Percentiles rank a stretch among this genome's conserved stretches.
These are phyloP conservation scores for Meyerozyma guilliermondii DNA, from an alignment of 1,139 yeast species.

Conservation along the genomic window DNA sequence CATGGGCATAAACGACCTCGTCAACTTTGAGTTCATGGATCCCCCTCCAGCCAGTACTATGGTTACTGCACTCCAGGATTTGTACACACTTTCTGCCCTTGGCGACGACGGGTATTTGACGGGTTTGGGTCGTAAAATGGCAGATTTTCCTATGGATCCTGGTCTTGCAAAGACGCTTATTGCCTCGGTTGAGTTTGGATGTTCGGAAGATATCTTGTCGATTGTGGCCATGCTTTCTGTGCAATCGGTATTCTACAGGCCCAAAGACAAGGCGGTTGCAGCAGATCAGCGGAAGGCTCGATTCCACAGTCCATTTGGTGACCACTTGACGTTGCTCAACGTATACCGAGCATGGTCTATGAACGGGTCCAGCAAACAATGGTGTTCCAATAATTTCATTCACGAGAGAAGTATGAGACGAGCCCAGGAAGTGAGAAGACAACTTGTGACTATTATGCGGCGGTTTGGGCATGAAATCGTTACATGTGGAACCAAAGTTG, in stretches of 20 bases:
- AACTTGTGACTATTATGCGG: conserved; percentile 59
- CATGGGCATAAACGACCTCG: conserved; percentile 83
- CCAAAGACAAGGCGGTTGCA: conserved; percentile 64
- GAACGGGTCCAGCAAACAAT: conserved; percentile 53
- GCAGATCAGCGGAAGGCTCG: conserved; percentile 77
- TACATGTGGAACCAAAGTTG: conserved; percentile 62
- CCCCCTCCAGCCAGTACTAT: conserved; percentile 80
- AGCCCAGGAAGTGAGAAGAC: conserved; percentile 76
- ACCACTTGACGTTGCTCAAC: conserved; percentile 78
- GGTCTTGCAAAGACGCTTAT: conserved; percentile 77
- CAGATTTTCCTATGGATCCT: conserved; percentile 96
- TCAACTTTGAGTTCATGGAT: conserved; percentile 88
- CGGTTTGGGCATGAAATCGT: conserved; percentile 45
- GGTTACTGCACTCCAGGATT: conserved; percentile 75
- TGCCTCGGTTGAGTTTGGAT: conserved; percentile 65
- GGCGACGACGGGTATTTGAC: conserved; percentile 79
- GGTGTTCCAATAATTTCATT: conserved; percentile 81
- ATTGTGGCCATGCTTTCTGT: conserved; percentile 92
- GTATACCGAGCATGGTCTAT: conserved; percentile 77
- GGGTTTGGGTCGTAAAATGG: conserved; percentile 72
- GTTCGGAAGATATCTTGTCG: conserved; percentile 78
- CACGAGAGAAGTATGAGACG: conserved; percentile 76
- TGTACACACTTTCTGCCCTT: conserved; percentile 76
- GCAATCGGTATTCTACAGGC: conserved; percentile 79
- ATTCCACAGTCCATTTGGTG: conserved; percentile 78